phyloP scores from a whole-genome alignment of 768 basidiomycete species.

The Suillus occidentalis region DNA sequence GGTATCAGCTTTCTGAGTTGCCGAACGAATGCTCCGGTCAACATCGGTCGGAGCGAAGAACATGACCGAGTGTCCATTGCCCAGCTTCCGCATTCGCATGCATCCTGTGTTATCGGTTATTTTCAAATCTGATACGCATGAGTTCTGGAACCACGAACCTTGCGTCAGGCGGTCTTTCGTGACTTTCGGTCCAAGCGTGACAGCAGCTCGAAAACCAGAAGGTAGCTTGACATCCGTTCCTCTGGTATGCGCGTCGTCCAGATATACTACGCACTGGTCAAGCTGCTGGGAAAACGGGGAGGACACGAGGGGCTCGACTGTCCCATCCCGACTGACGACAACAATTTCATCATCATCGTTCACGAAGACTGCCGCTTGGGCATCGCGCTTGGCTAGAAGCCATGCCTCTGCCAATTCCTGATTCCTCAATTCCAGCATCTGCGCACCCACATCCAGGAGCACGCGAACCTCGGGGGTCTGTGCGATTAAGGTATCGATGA shows the following conservation, averaged over 20 bases:
- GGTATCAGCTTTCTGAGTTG: constrained; percentile 12
- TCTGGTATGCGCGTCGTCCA: constrained; percentile 41
- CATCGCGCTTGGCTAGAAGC: constrained; percentile 29
- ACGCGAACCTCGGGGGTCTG: constrained; percentile 44
- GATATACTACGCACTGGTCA: constrained; percentile 37
- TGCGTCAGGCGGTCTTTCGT: constrained; percentile 38
- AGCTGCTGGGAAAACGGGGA: constrained; percentile 36
- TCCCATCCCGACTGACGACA: constrained; percentile 32
- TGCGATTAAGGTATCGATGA: constrained; percentile 33
- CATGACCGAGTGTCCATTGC: constrained; percentile 46
- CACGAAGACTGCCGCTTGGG: constrained; percentile 34
- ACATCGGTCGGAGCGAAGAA: constrained; percentile 48
- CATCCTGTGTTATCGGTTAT: constrained; percentile 36
- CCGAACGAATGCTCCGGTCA: constrained; percentile 35
- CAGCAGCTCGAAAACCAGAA: constrained; percentile 33
- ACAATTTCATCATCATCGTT: constrained; percentile 33
- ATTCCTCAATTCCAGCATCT: constrained; percentile 53
- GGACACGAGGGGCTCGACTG: constrained; percentile 26
- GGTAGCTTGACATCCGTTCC: constrained; percentile 42
- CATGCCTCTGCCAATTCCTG: constrained; percentile 39
- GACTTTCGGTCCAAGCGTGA: constrained; percentile 38
- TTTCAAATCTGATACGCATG: neutral
- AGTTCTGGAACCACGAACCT: constrained; percentile 21
- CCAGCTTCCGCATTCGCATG: constrained; percentile 54
- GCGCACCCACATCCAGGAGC: constrained; percentile 56